A percentile compares a stretch with the other conserved stretches of the same genome.
Evolutionary conservation across 2,329 filamentous ascomycete species (phyloP).

Genomic region (Fusarium nanum): DNA sequence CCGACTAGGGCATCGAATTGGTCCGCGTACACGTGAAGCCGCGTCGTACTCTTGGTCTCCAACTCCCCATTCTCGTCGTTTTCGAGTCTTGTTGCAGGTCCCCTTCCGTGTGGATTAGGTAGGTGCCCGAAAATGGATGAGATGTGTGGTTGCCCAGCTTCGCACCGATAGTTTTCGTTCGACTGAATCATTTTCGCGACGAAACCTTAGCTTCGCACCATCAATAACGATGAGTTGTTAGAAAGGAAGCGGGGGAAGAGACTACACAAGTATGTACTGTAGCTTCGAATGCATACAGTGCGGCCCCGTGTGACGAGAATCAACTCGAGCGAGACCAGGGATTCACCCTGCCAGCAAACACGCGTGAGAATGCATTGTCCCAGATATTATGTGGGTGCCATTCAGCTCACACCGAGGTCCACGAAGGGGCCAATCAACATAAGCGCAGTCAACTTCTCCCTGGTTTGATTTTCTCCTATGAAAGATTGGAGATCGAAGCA

Average conservation of each 20-base stretch:
- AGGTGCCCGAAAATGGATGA: neutral
- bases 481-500: neutral
- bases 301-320: constrained; percentile 6
- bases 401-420: constrained; percentile 10
- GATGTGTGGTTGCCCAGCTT: constrained; percentile 3
- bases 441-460: constrained; percentile 16
- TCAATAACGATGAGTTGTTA: constrained; percentile 1
- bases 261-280: neutral
- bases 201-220: constrained; percentile 34
- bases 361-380: constrained; percentile 26
- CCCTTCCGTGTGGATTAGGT: neutral
- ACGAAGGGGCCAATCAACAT: constrained; percentile 27
- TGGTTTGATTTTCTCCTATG: constrained; percentile 4
- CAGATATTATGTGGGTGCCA: constrained; percentile 32
- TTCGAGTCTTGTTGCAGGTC: constrained; percentile 4
- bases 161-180: neutral
- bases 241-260: constrained; percentile 38
- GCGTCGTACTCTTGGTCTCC: constrained; percentile 22
- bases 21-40: constrained; percentile 19
- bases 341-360: constrained; percentile 26
- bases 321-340: neutral
- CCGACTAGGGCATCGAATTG: constrained; percentile 16
- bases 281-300: constrained; percentile 35
- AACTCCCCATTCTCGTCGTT: neutral
- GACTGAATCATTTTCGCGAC: neutral